Evolutionary conservation across 2,329 filamentous ascomycete genomes (phyloP).

Genomic region (Chrysoporthe cubensis): DNA sequence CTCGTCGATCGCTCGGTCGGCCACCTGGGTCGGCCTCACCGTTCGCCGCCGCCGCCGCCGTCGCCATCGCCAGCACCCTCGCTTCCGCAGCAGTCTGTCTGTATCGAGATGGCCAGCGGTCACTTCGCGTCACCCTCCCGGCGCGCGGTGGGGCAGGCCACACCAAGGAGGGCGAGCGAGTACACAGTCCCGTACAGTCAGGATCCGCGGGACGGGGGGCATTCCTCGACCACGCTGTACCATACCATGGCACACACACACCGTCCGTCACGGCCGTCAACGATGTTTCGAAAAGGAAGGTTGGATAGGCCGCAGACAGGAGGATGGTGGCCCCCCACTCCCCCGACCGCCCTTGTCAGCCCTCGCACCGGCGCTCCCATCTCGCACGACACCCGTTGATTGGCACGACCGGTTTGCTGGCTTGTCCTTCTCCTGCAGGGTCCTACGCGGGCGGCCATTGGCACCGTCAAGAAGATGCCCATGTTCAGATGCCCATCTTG

Average conservation of each 20-base stretch:
- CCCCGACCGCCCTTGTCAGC: neutral
- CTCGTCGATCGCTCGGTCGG: neutral
- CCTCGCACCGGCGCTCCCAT: no score
- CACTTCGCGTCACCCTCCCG: no score
- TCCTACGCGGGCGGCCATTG: neutral
- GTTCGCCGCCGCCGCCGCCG: no score
- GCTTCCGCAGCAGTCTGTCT: no score
- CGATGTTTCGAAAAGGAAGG: neutral
- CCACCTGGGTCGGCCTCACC: no score
- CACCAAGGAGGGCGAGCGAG: no score
- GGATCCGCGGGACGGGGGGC: neutral
- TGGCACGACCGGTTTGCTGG: neutral
- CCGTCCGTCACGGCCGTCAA: neutral
- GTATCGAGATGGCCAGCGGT: no score
- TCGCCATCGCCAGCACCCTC: no score
- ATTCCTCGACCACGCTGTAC: neutral
- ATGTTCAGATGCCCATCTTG: conserved; percentile 11
- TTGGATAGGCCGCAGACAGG: conserved; percentile 4
- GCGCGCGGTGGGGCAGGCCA: neutral
- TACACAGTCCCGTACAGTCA: no score
- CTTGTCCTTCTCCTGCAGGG: conserved; percentile 8
- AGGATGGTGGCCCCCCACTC: neutral
- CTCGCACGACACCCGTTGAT: neutral
- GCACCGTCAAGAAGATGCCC: conserved; percentile 7
- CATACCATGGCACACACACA: neutral